Evolutionary conservation across 1,284 basidiomycete genomes (phyloP).

Genomic region (Sporisorium iseilematis-ciliati): DNA sequence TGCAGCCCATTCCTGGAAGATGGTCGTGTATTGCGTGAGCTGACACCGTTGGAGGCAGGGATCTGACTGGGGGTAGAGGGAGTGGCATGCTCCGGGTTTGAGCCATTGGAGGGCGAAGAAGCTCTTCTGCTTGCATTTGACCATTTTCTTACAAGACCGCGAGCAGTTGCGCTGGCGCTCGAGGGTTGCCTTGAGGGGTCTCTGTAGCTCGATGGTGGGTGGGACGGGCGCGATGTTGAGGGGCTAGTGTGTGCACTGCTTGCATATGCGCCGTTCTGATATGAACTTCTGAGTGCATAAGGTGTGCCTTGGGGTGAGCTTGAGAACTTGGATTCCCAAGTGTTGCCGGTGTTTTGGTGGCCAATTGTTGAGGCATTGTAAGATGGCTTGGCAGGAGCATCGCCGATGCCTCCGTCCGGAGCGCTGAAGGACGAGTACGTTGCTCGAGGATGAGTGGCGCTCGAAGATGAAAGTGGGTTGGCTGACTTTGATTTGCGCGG

Average conservation of each 20-base stretch:
- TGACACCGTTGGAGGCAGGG: background rate
- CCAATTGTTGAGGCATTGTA: background rate
- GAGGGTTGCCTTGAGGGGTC: constrained; percentile 1
- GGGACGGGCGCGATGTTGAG: constrained; percentile 4
- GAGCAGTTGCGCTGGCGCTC: background rate
- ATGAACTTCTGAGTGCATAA: background rate
- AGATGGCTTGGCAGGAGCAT: constrained; percentile 13
- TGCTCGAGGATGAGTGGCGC: background rate
- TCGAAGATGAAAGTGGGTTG: background rate
- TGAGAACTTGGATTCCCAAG: constrained; percentile 19
- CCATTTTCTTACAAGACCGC: constrained; percentile 19
- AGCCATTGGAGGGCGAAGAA: background rate
- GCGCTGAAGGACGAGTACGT: constrained; percentile 18
- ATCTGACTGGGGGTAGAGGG: background rate
- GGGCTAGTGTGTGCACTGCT: too few relatives aligned
- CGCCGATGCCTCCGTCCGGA: constrained; percentile 21
- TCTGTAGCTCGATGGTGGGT: constrained; percentile 34
- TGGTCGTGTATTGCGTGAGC: background rate
- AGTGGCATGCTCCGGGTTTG: background rate
- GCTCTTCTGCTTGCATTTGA: constrained; percentile 14
- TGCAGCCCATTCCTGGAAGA: background rate
- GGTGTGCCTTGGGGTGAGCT: constrained; percentile 7
- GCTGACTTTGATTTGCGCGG: constrained; percentile 3
- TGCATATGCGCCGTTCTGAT: background rate
- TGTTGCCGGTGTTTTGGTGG: background rate